Base-by-base conservation (phyloP, 2,329 filamentous ascomycete genomes). In the Ceratocystis papillata region DNA sequence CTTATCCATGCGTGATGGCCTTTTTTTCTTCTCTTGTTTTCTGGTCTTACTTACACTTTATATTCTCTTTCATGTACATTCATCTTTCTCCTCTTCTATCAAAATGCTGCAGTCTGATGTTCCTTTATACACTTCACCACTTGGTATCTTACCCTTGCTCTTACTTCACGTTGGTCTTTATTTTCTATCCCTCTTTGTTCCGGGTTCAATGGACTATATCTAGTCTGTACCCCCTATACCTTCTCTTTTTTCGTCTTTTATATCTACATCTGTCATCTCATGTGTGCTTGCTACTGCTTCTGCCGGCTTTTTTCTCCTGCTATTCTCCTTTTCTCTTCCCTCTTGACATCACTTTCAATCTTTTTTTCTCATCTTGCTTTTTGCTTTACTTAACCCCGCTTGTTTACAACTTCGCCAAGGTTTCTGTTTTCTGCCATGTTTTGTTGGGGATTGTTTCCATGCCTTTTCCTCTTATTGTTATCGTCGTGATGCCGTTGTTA, bases 91-190 rank as follows among this genome's bases (percentile, higher is more conserved):
- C 59, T 22, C 15, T 55, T 48, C 25, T 64, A 15, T 41, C 37
- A 41, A 61, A 41, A 61, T 41, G 44, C 37, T 61, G 44, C 59
- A 61, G 59, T 33, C 33, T 61, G 59, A 41, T 61, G 15, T 61
- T 15, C 33, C 25, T 44, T 61, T 61, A 22, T 61, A 41, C 17
- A 41, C 10, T 61, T 22, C 5, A 5, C 17, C 17, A 15, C 44
- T 62, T 44, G 37, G 8, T 41, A 41, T 15, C 10, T 25, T 15
- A 15, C 10, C 37, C 12, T 41, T 15, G 37, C 37, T 41, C 37
- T 41, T 41, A 41, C 37, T 41, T 41, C 37, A 41, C 10, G 10
- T 15, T 41, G 10, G 10, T 41, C 37, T 41, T 41, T 15, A 41
- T 41, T 15, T 15, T 41, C 37, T 5, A 41, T 41, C 37, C 37